phyloP scores from a whole-genome alignment of 176 grass and related monocot species.

The Carex kokanica region DNA sequence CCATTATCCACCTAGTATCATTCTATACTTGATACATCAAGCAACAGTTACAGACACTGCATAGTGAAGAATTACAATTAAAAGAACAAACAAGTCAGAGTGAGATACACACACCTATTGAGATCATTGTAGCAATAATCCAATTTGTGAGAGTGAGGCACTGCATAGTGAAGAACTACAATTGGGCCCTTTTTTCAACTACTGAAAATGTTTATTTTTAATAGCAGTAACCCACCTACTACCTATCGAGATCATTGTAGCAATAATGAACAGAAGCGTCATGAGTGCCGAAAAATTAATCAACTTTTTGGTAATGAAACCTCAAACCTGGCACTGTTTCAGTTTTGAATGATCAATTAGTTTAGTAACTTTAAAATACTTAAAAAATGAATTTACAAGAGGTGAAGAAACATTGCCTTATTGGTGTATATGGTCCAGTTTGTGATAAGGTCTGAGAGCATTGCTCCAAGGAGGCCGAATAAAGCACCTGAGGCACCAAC shows the following conservation, averaged over 20 bases:
- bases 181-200: too few relatives aligned
- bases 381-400: neutral
- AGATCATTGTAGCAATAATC: neutral
- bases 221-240: too few relatives aligned
- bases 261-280: constrained; percentile 70
- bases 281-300: constrained; percentile 35
- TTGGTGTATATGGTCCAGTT: constrained; percentile 99
- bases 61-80: neutral
- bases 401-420: constrained; percentile 42
- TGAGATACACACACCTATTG: neutral
- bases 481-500: constrained; percentile 90
- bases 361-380: too few relatives aligned
- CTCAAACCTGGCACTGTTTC: too few relatives aligned
- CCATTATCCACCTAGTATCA: too few relatives aligned
- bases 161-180: too few relatives aligned
- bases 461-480: constrained; percentile 87
- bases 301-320: too few relatives aligned
- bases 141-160: too few relatives aligned
- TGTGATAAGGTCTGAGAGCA: constrained; percentile 92
- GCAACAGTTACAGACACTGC: neutral
- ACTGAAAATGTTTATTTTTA: too few relatives aligned
- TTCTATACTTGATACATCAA: neutral
- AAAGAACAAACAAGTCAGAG: neutral
- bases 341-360: too few relatives aligned
- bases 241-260: constrained; percentile 16